Evolutionary conservation across 768 basidiomycete species (phyloP), one percentile per base, ranked within the genome.

Genomic region (Coprinopsis sp.): DNA sequence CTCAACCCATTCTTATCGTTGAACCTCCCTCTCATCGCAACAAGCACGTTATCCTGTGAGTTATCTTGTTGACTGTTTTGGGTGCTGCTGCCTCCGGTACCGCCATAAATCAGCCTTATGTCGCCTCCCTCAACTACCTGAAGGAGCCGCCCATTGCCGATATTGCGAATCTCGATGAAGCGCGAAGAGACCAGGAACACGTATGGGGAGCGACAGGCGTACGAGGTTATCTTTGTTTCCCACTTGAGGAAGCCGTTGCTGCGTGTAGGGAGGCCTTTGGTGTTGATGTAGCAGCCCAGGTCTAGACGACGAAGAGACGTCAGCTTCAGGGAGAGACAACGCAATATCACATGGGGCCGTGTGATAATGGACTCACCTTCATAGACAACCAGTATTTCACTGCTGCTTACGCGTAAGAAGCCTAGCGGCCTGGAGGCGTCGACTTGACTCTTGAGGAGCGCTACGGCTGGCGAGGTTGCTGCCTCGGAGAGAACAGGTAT

Each of bases 121-220:
- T 89, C 85, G 10, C 57, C 54, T 1, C 74, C 88, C 56, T 88
- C 84, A 34, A 91, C 80, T n/a, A 90, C 85, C 63, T 92, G 90
- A n/a, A 82, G 78, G 16, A 92, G 78, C 41, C 76, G 64, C 3
- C 86, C 82, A 1, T 82, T 84, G 12, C 68, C 63, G 22, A 79
- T 65, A 49, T 79, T 70, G 46, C 90, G 79, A 22, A 91, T 69
- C 60, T 92, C 90, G 56, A 92, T 72, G 60, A 87, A 91, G 46
- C 80, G 74, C 13, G 77, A 56, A 6, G 86, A 88, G 65, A 91
- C 78, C 24, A 92, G 77, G 16, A 92, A 70, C 52, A 91, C 50
- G 55, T 88, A 76, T 5, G 70, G 71, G 7, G 77, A 76, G 12
- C 85, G 79, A 36, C 77, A 63, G 8, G 81, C 76, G 56, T 74